Evolutionary conservation across 1,284 basidiomycete species (phyloP).

Genomic region (Naganishia sp.): DNA sequence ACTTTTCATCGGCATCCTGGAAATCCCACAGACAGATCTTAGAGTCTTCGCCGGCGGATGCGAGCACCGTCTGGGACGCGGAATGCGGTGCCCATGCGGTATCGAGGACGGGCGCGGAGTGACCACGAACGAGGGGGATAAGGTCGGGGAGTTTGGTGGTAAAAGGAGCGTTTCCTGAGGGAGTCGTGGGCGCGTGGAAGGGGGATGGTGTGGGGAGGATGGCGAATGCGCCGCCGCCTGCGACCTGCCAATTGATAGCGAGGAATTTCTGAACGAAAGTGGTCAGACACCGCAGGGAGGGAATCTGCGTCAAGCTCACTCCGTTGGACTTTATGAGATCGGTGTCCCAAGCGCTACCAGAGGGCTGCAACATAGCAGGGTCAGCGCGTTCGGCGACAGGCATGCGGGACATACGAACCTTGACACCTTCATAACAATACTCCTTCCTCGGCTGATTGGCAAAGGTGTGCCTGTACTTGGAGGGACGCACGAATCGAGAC

Average conservation of each 20-base stretch:
- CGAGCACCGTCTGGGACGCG: slow-evolving; percentile 71
- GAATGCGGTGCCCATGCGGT: slow-evolving; percentile 96
- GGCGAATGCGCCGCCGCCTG: slow-evolving; percentile 93
- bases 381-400: neutral
- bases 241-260: slow-evolving; percentile 91
- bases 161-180: slow-evolving; percentile 45
- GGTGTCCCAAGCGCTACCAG: slow-evolving; percentile 92
- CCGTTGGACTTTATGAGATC: slow-evolving; percentile 86
- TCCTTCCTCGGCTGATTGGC: slow-evolving; percentile 82
- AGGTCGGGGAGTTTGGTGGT: slow-evolving; percentile 86
- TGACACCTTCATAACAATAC: slow-evolving; percentile 83
- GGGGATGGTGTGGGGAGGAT: slow-evolving; percentile 83
- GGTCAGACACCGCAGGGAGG: neutral
- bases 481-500: slow-evolving; percentile 64
- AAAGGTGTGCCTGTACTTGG: slow-evolving; percentile 78
- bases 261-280: slow-evolving; percentile 69
- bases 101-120: slow-evolving; percentile 68
- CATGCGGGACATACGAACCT: slow-evolving; percentile 51
- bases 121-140: slow-evolving; percentile 84
- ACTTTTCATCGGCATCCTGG: slow-evolving; percentile 58
- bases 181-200: slow-evolving; percentile 57
- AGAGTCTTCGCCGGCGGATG: slow-evolving; percentile 89
- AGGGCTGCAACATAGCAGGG: slow-evolving; percentile 53
- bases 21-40: slow-evolving; percentile 88
- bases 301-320: slow-evolving; percentile 55